Evolutionary conservation across 495 filamentous ascomycete species (phyloP).

Genomic region (Neurospora cerealis): DNA sequence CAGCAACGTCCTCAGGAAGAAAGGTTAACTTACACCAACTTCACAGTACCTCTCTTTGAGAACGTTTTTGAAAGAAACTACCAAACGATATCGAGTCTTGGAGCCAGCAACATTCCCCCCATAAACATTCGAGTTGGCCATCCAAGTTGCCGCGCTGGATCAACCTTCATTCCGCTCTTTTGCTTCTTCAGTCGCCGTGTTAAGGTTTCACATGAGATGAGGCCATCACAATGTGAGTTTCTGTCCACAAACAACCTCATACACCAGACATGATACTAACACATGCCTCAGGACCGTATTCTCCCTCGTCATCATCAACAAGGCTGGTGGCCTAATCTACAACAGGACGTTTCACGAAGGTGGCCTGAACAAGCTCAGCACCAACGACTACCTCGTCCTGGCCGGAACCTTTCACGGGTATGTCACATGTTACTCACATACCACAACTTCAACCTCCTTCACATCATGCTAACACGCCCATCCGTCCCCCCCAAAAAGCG

Average conservation of each 20-base stretch:
- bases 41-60: background rate
- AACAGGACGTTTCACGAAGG: constrained; percentile 80
- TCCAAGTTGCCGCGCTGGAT: background rate
- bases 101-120: background rate
- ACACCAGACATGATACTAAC: background rate
- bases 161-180: background rate
- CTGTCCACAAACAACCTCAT: background rate
- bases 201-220: constrained; percentile 6
- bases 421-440: constrained; percentile 3
- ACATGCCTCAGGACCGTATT: constrained; percentile 64
- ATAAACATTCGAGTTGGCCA: background rate
- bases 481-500: constrained; percentile 36
- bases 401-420: constrained; percentile 96
- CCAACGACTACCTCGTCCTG: constrained; percentile 94
- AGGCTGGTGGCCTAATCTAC: constrained; percentile 92
- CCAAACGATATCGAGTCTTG: background rate
- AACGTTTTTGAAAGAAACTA: background rate
- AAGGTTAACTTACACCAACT: background rate
- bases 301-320: constrained; percentile 93
- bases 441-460: background rate
- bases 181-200: background rate
- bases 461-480: background rate
- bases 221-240: constrained; percentile 11
- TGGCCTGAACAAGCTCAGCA: constrained; percentile 72
- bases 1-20: background rate